Base-by-base conservation (phyloP, 176 grass and related monocot genomes). In the Thinopyrum elongatum region DNA sequence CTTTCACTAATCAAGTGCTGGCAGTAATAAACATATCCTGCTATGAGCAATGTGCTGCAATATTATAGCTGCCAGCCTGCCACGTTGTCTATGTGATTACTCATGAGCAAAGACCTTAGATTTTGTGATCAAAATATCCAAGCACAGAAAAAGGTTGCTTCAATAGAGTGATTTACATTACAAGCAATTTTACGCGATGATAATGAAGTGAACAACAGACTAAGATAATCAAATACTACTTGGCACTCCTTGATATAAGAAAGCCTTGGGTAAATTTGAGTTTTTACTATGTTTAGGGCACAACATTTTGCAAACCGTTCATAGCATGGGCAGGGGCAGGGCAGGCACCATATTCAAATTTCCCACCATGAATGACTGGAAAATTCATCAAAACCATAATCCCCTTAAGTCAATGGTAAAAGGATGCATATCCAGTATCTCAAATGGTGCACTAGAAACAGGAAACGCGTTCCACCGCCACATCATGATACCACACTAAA, bases 1-100 rank as follows among this genome's bases (percentile, higher is more conserved):
- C 19, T 75, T 84, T 64, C 21, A 51, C 58, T 76, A 51, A 49
- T 76, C 26, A 64, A 84, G 70, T 76, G 13, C 29, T 76, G 11
- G 25, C 2, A 23, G 72, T 9, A n/a, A 74, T 14, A 27, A 57
- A 39, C 27, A 83, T 11, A 53, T 71, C 33, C 19, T 83, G 49
- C 13, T 60, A 19, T 22, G 33, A 7, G 68, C 34, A 6, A 63
- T 74, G 25, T 41, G 55, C 2, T 74, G 25, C 33, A 75, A 74
- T 36, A 26, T 31, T 6, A 74, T 63, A 83, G 16, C 69, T 74
- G 55, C 26, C 4, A 72, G 27, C 8, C 14, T 42, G 57, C 6
- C 42, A 58, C 17, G 6, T 23, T 83, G 33, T 4, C 7, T 66
- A 8, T 74, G 23, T 29, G 23, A 75, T 49, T 75, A 82, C 3